A percentile compares a stretch with the other conserved stretches of the same genome.
These are phyloP conservation scores for Acanthamoeba royreba DNA, from an alignment of 208 protist species.

Conservation along the genomic window DNA sequence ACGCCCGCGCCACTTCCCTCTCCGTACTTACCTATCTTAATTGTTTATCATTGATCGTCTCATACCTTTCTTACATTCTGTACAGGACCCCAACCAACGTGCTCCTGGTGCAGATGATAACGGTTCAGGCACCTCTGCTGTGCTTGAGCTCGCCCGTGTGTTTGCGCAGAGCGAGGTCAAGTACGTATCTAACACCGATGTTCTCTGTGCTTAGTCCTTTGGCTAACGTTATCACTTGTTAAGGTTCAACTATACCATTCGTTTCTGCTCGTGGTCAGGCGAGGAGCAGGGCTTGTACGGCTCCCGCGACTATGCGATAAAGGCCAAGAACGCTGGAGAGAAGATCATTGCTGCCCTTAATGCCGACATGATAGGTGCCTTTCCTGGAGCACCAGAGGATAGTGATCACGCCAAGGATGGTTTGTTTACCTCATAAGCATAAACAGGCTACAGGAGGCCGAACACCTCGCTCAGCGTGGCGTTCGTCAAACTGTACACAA, in stretches of 20 bases:
- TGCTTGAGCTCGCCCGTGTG: slow-evolving; percentile 30
- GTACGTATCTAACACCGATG: background rate
- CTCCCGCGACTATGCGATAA: background rate
- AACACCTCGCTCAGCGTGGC: background rate
- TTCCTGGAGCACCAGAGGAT: too few species aligned
- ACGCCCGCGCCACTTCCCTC: background rate
- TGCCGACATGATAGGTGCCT: background rate
- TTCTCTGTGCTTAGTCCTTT: too few species aligned
- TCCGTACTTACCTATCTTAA: background rate
- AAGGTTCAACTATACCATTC: slow-evolving; percentile 10
- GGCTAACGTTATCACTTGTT: too few species aligned
- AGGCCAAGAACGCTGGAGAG: background rate
- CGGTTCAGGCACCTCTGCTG: slow-evolving; percentile 45
- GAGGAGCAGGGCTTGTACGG: background rate
- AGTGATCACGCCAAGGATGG: too few species aligned
- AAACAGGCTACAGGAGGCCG: background rate
- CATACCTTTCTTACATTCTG: background rate
- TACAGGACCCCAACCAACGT: background rate
- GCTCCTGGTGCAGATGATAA: slow-evolving; percentile 58
- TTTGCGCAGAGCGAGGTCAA: background rate
- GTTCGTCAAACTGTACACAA: background rate
- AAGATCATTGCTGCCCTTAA: background rate
- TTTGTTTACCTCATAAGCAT: too few species aligned
- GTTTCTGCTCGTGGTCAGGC: background rate
- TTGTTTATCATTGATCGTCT: background rate